Evolutionary conservation across 495 filamentous ascomycete genomes (phyloP).

Genomic region (Cercophora scortea): DNA sequence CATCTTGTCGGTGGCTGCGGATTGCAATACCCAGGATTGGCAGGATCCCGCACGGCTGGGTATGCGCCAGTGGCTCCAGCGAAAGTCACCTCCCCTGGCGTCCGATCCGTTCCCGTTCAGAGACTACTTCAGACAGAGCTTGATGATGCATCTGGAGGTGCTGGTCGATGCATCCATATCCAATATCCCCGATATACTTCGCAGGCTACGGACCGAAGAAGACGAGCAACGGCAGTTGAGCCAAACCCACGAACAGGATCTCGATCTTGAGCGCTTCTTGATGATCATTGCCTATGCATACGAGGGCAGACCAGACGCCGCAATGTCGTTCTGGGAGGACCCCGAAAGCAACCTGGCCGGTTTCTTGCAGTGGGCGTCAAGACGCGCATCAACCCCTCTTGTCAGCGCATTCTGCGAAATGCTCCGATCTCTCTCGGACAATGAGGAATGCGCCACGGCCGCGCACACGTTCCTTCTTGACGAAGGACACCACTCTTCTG

Average conservation of each 20-base stretch:
- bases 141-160: conserved; percentile 74
- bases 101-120: conserved; percentile 56
- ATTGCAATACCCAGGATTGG: conserved; percentile 65
- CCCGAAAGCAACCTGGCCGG: conserved; percentile 83
- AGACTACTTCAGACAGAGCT: conserved; percentile 51
- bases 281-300: conserved; percentile 89
- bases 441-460: conserved; percentile 66
- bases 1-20: conserved; percentile 72
- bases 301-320: conserved; percentile 70
- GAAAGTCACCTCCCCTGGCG: conserved; percentile 60
- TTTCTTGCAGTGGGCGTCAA: conserved; percentile 92
- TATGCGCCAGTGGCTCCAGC: conserved; percentile 67
- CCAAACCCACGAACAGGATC: conserved; percentile 63
- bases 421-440: conserved; percentile 75
- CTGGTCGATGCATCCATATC: conserved; percentile 88
- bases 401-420: conserved; percentile 95
- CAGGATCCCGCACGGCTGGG: conserved; percentile 69
- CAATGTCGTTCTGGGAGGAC: conserved; percentile 82
- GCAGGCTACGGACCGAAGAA: conserved; percentile 78
- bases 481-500: conserved; percentile 63
- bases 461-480: conserved; percentile 87
- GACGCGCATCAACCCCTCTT: conserved; percentile 82
- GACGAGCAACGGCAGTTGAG: conserved; percentile 74
- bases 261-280: conserved; percentile 84
- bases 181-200: conserved; percentile 87